Base-by-base conservation (phyloP, 2,329 filamentous ascomycete genomes). In the Xylariaceae sp. region DNA sequence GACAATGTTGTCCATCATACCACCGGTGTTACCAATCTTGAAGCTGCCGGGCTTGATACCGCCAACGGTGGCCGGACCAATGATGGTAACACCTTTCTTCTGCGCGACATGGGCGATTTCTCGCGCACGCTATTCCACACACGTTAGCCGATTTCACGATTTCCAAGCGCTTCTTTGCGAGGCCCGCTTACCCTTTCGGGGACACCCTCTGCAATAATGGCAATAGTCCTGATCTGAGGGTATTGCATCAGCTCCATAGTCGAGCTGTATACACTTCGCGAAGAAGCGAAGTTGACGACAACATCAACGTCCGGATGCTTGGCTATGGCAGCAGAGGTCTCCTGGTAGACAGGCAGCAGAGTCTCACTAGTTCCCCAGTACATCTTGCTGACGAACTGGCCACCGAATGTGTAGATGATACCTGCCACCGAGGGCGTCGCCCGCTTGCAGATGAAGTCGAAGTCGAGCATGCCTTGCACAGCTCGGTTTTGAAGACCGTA, bases 1-100 rank as follows among this genome's bases (percentile, higher is more conserved):
- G 64, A 99, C 95, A 72, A 99, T 99, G 87, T 99, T 99, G 86
- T 99, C 95, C 95, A 99, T 99, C 95, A 99, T 99, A 79, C 95
- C 95, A 86, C 95, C 95, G 71, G 95, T 99, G 86, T 99, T 99
- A 77, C 95, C 95, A 66, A 99, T 99, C 87, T 98, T 99, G 90
- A 93, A 99, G 76, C 90, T 91, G 77, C 95, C 95, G 62, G 95
- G 95, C 87, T 98, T 99, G 82, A 99, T 98, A 72, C 95, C 95
- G 86, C 95, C 95, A 62, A 99, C 95, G 54, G 95, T 99, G 70
- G 95, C 95, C 64, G 95, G 95, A 65, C 95, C 95, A 73, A 99
- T 97, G 77, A 99, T 99, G 78, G 93, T 97, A 75, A 99, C 89
- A 63, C 93, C 93, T 89, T 98, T 99, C 87, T 97, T 93, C 82